Conservation (phyloP, 352 stramenopile genomes). For the Phytopythium chamaehyphon region DNA sequence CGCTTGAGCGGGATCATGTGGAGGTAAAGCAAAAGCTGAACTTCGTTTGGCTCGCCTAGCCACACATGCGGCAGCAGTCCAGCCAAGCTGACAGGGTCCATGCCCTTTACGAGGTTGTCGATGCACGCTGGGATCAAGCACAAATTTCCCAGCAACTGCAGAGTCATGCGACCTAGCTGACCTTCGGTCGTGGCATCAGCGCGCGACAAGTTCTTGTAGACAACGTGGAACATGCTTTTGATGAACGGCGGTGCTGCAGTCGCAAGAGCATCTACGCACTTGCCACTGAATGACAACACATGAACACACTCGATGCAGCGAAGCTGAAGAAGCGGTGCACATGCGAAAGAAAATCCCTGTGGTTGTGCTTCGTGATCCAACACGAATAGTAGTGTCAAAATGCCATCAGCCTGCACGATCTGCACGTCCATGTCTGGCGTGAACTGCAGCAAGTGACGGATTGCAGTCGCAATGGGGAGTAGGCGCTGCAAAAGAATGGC, state of each 20-base stretch:
- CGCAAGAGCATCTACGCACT: slow-evolving; percentile 70
- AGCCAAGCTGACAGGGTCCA: slow-evolving; percentile 72
- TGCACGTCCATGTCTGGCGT: slow-evolving; percentile 82
- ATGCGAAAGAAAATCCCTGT: slow-evolving; percentile 73
- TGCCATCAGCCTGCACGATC: slow-evolving; percentile 68
- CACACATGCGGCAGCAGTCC: slow-evolving; percentile 73
- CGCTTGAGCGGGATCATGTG: slow-evolving; percentile 88
- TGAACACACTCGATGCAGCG: slow-evolving; percentile 85
- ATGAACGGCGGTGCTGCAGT: slow-evolving; percentile 79
- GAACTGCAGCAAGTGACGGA: slow-evolving; percentile 79
- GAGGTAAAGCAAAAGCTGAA: slow-evolving; percentile 79
- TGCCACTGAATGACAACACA: slow-evolving; percentile 85
- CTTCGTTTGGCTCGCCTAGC: slow-evolving; percentile 72
- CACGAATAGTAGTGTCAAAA: slow-evolving; percentile 68
- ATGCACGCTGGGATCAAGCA: slow-evolving; percentile 84
- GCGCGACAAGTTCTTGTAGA: slow-evolving; percentile 80
- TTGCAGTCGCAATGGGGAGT: slow-evolving; percentile 72
- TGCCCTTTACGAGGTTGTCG: slow-evolving; percentile 85
- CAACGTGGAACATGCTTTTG: slow-evolving; percentile 79
- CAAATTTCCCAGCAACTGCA: slow-evolving; percentile 82
- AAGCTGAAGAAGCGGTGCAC: slow-evolving; percentile 68
- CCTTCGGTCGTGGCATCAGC: slow-evolving; percentile 78
- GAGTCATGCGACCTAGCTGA: slow-evolving; percentile 69
- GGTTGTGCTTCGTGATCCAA: slow-evolving; percentile 81
- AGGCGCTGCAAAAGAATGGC: slow-evolving; percentile 65